Evolutionary conservation across 331 rosid species (phyloP).

Genomic region (Prunus yedoensis): DNA sequence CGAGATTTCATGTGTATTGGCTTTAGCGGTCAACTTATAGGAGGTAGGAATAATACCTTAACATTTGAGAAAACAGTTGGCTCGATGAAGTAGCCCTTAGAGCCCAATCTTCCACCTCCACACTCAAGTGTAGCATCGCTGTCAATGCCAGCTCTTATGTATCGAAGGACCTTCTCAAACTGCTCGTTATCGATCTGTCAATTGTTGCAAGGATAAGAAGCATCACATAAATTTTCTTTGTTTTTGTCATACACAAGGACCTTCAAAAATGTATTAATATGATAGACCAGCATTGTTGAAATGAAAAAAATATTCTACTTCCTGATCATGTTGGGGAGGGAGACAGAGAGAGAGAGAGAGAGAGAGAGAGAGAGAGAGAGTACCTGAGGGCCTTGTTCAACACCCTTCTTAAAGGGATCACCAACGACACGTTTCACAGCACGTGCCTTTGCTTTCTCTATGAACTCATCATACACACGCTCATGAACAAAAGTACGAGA

Average conservation of each 20-base stretch:
- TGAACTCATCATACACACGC: conserved; percentile 66
- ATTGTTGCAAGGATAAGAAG: conserved; percentile 13
- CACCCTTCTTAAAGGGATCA: conserved; percentile 78
- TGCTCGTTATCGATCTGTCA: conserved; percentile 63
- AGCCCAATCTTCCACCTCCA: conserved; percentile 75
- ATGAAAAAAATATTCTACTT: background rate
- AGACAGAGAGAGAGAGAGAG: background rate
- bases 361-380: too few species aligned
- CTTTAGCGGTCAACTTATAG: background rate
- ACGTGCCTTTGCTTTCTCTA: conserved; percentile 68
- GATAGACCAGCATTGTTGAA: background rate
- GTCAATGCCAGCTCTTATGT: conserved; percentile 68
- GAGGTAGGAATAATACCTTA: conserved; percentile 38
- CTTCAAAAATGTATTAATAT: too few species aligned
- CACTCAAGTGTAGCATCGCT: conserved; percentile 78
- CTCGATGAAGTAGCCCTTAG: conserved; percentile 75
- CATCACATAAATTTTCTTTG: background rate
- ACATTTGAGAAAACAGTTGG: conserved; percentile 95
- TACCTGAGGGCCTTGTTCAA: conserved; percentile 97
- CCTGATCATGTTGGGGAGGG: background rate
- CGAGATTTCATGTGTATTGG: background rate
- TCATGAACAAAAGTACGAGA: conserved; percentile 91
- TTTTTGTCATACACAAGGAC: background rate
- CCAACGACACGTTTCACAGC: conserved; percentile 76
- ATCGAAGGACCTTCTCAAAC: conserved; percentile 64